Percentiles rank a stretch among this genome's conserved stretches.
Conservation (phyloP, 495 filamentous ascomycete genomes). For the Podospora pseudopauciseta region DNA sequence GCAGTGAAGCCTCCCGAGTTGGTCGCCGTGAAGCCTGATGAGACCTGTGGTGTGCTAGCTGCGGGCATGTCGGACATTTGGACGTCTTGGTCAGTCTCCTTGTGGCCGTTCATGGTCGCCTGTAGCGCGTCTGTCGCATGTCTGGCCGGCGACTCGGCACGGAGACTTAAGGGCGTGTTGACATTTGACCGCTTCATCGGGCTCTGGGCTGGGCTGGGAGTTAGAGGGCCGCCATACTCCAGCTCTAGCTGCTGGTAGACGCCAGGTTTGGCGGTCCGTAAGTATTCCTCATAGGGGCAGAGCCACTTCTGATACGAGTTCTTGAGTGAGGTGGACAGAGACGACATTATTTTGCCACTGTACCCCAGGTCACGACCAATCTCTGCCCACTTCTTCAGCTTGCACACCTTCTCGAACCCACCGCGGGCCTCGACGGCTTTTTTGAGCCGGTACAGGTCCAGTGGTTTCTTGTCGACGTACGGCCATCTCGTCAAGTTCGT, state of each 20-base stretch:
- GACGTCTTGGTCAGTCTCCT: constrained; percentile 46
- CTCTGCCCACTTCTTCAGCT: constrained; percentile 97
- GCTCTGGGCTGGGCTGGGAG: constrained; percentile 83
- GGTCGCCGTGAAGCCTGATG: constrained; percentile 76
- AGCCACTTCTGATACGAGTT: constrained; percentile 98
- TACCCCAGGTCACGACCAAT: constrained; percentile 96
- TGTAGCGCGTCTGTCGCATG: constrained; percentile 65
- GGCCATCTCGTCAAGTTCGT: constrained; percentile 84
- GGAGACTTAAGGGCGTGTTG: constrained; percentile 62
- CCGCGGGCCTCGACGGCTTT: constrained; percentile 93
- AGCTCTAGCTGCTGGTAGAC: constrained; percentile 92
- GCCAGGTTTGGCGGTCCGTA: constrained; percentile 88
- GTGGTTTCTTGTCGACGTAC: constrained; percentile 94
- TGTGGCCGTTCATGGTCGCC: constrained; percentile 56
- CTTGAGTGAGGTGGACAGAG: constrained; percentile 96
- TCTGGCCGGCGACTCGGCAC: constrained; percentile 67
- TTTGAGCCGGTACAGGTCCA: constrained; percentile 93
- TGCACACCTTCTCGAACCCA: constrained; percentile 94
- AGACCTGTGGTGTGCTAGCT: constrained; percentile 38
- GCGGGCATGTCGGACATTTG: constrained; percentile 52
- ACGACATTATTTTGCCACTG: constrained; percentile 99
- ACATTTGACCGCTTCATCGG: constrained; percentile 75
- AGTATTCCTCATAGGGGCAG: constrained; percentile 93
- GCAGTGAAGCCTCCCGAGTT: constrained; percentile 46
- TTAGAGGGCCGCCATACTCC: constrained; percentile 89